A percentile compares a stretch with the other conserved stretches of the same genome.
phyloP scores from a whole-genome alignment of 495 filamentous ascomycete genomes.

The Daldinia caldariorum region DNA sequence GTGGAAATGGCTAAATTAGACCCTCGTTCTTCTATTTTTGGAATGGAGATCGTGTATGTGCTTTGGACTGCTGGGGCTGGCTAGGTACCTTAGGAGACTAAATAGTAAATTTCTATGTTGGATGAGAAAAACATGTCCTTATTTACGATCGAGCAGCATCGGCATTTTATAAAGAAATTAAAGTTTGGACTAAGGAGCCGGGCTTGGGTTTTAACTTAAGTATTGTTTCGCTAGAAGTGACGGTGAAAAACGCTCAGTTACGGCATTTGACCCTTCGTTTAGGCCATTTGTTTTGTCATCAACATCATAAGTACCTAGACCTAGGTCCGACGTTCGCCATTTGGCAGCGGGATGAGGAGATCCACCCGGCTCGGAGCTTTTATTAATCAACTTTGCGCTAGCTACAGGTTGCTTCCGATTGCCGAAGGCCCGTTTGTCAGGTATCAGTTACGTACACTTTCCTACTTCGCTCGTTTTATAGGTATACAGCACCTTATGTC shows the following conservation, averaged over 20 bases:
- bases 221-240: not conserved
- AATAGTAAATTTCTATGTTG: not conserved
- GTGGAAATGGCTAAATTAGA: conserved; percentile 23
- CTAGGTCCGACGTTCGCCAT: conserved; percentile 40
- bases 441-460: conserved; percentile 1
- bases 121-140: not conserved
- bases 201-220: not conserved
- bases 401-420: conserved; percentile 27
- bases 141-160: not conserved
- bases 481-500: too few relatives aligned
- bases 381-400: conserved; percentile 4
- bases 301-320: conserved; percentile 14
- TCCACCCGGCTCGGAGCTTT: conserved; percentile 32
- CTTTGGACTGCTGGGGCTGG: not conserved
- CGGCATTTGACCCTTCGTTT: conserved; percentile 10
- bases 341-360: conserved; percentile 40
- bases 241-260: conserved; percentile 6
- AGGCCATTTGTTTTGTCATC: conserved; percentile 36
- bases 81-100: not conserved
- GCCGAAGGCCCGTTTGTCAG: conserved; percentile 15
- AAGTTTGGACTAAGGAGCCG: not conserved
- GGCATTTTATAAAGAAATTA: not conserved
- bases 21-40: conserved; percentile 21
- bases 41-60: not conserved
- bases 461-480: not conserved